Evolutionary conservation across 257 asterid species (phyloP), one percentile per base, ranked within the genome.

Genomic region (Forsythia suspensa): DNA sequence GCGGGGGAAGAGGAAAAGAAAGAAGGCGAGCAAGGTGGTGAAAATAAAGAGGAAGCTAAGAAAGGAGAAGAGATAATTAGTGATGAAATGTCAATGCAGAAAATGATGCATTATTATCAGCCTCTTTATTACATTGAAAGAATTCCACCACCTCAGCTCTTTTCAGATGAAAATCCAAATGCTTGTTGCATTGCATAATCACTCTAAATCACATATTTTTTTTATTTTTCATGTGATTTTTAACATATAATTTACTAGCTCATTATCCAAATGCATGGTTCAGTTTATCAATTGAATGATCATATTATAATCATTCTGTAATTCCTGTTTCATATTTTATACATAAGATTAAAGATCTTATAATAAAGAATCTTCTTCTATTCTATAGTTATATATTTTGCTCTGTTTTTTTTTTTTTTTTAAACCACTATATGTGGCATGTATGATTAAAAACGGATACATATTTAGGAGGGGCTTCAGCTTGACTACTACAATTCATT

Each of bases 81-180:
- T 24, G 70, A 63, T 63, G 38, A 63, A 24, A 10, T 63, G 38
- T 51, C 70, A 2, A 80, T 86, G 83, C 84, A 85, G 59, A 84
- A 71, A 61, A 82, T 84, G 86, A 88, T 90, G 92, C 82, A 86
- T 55, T 59, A 72, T 70, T 85, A 88, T 71, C 94, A 92, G 75
- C 97, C 97, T 0, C 70, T 87, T 73, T 89, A 94, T 72, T 75
- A 83, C 82, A 82, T 89, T 0, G 98, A 91, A 59, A 89, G 93
- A 85, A 90, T 91, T 72, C 97, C 97, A 13, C 88, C 97, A 2
- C 97, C 97, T 61, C 97, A 94, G 85, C 87, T 87, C 63, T 94
- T 94, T 82, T 94, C 97, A 1, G 97, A 94, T 20, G 97, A 94
- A 76, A 94, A 94, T 77, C 98, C 98, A 75, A 91, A 94, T 85